Evolutionary conservation across 2,329 filamentous ascomycete species (phyloP), one percentile per base, ranked within the genome.

Genomic region (Pyrenophora graminea): DNA sequence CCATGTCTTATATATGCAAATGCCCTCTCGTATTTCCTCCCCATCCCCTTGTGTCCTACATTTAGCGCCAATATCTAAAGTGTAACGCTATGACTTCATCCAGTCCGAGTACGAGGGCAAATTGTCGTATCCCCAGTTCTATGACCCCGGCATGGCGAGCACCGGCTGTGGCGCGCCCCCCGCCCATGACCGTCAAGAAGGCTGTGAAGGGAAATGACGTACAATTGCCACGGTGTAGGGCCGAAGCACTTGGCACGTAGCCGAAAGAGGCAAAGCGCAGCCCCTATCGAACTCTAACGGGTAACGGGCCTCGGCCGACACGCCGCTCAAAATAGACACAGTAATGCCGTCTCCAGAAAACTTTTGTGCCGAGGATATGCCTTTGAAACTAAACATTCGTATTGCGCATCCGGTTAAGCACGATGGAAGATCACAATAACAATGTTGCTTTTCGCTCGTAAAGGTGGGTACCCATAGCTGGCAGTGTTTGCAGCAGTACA

Each of bases 101-200:
- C 19, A 32, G 44, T 40, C 44, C 31, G 30, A 39, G 18, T 31
- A 44, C 18, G 32, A 44, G 41, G 30, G 41, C 36, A 21, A 42
- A 51, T 51, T 47, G 38, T 44, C 45, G 49, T 48, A 52, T 52
- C 49, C 45, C 39, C 39, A 52, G 44, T 52, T 44, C 48, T 40
- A 13, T 48, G 27, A 36, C 39, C 49, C 39, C 43, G 33, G 2
- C 39, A 43, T 39, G 34, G 45, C 49, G 9, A 40, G 39, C 49
- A 48, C 49, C 30, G 45, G 49, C 39, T 36, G 39, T 52, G 27
- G 44, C 44, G 49, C 34, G 44, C 49, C 33, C 27, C 23, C 39
- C 44, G 7, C 23, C 23, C 23, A 25, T 48, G 21, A 39, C 17
- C n/a, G 19, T 19, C 27, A 39, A 33, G 36, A 19, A 21, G 15